Percentiles rank a stretch among this genome's conserved stretches.
Conservation (phyloP, 2,329 filamentous ascomycete genomes). For the Aspergillus arachidicola region DNA sequence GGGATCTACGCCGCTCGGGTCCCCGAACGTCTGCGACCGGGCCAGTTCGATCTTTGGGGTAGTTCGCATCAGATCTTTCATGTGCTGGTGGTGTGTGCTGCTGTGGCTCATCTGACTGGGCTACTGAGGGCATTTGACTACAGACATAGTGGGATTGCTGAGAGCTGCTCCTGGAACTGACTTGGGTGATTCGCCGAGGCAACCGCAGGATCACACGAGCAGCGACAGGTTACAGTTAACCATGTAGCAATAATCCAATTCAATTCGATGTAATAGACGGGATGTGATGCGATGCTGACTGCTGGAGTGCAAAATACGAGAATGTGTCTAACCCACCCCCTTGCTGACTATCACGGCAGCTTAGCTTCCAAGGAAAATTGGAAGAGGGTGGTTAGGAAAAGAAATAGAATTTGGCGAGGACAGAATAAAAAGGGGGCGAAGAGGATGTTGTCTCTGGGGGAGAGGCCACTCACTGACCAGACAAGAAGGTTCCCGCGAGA, state of each 20-base stretch:
- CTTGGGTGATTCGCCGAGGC: slow-evolving; percentile 18
- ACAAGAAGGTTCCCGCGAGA: neutral
- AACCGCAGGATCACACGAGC: slow-evolving; percentile 22
- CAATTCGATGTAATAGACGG: slow-evolving; percentile 18
- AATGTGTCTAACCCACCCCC: slow-evolving; percentile 18
- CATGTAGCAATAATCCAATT: slow-evolving; percentile 21
- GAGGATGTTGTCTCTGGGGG: neutral
- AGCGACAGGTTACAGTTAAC: slow-evolving; percentile 19
- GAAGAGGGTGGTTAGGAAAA: neutral
- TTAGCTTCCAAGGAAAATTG: neutral
- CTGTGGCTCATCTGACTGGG: slow-evolving; percentile 76
- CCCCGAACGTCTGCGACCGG: slow-evolving; percentile 78
- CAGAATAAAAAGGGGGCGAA: neutral
- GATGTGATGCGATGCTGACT: slow-evolving; percentile 18
- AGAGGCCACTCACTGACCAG: neutral
- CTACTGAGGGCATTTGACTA: slow-evolving; percentile 84
- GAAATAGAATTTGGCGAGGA: neutral
- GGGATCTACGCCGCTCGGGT: slow-evolving; percentile 81
- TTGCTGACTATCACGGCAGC: slow-evolving; percentile 6
- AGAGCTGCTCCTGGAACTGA: slow-evolving; percentile 46
- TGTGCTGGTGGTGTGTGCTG: slow-evolving; percentile 81
- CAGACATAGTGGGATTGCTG: slow-evolving; percentile 66
- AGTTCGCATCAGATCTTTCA: slow-evolving; percentile 97
- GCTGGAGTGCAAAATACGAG: slow-evolving; percentile 18
- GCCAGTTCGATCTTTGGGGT: slow-evolving; percentile 85